Evolutionary conservation across 1,284 basidiomycete species (phyloP).

Genomic region (Pterula multifida): DNA sequence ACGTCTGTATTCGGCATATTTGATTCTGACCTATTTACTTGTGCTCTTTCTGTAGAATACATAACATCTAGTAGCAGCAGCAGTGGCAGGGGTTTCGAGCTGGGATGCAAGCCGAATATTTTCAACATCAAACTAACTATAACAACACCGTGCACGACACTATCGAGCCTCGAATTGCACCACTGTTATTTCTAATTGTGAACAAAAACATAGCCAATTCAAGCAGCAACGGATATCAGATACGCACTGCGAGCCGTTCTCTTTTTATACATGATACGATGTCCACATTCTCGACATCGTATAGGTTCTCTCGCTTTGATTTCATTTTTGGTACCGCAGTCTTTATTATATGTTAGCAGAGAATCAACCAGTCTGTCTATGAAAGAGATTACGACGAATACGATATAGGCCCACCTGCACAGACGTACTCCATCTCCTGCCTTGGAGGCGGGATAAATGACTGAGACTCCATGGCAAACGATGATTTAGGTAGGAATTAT

Average conservation of each 20-base stretch:
- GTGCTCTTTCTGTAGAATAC: too few species aligned
- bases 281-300: slow-evolving; percentile 93
- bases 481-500: background rate
- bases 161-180: slow-evolving; percentile 83
- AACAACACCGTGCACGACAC: too few species aligned
- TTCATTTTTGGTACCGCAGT: slow-evolving; percentile 90
- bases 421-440: slow-evolving; percentile 82
- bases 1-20: too few species aligned
- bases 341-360: slow-evolving; percentile 27
- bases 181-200: slow-evolving; percentile 33
- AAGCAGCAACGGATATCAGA: slow-evolving; percentile 8
- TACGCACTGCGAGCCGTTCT: slow-evolving; percentile 89
- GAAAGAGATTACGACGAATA: slow-evolving; percentile 5
- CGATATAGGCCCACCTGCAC: slow-evolving; percentile 45
- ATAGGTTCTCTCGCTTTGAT: slow-evolving; percentile 93
- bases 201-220: background rate
- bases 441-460: slow-evolving; percentile 26
- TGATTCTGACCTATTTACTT: too few species aligned
- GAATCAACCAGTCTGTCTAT: slow-evolving; percentile 1
- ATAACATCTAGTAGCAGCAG: too few species aligned
- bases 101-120: too few species aligned
- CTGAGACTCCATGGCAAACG: background rate
- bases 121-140: too few species aligned
- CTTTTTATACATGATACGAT: slow-evolving; percentile 99
- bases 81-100: too few species aligned